Evolutionary conservation across 768 basidiomycete species (phyloP), one percentile per base, ranked within the genome.

Genomic region (Trametes sanguinea): DNA sequence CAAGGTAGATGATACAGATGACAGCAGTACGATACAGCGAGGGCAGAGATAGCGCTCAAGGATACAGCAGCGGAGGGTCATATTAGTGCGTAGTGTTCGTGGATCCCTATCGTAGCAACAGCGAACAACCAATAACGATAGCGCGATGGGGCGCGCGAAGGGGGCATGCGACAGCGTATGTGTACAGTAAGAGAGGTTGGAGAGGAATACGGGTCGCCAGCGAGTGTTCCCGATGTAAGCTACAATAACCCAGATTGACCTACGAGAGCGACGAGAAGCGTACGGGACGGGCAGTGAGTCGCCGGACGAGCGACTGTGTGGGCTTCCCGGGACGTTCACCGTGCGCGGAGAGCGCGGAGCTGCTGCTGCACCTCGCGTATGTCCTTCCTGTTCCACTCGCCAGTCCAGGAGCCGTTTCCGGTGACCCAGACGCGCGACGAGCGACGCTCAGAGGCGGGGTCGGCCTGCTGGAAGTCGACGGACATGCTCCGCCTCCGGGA

Each of bases 331-430:
- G 27, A 11, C 39, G 48, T n/a, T 58, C 48, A 58, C 39, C 57
- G 57, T 4, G n/a, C 48, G 30, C 57, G 48, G 54, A 79, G 56
- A 43, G 60, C 68, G 30, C 78, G 68, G 37, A 79, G 72, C 57
- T 77, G 72, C 32, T 64, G 69, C 57, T 78, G 78, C 44, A 79
- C 78, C 32, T 78, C 76, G 48, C 62, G 62, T 33, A 79, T 79
- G 61, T 76, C 69, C 29, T 67, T 55, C 32, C 76, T 69, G 64
- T 79, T 79, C 78, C 78, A 79, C 59, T 77, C 77, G 52, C 78
- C 78, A 10, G 68, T 68, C 78, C 78, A 79, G 30, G 8, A 71
- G 61, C 52, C 62, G 57, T 35, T 30, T 52, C 68, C 68, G 1
- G 65, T 65, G 27, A 59, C 61, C 69, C 71, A 71, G 50, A 66